Evolutionary conservation across 2,329 filamentous ascomycete species (phyloP).

Genomic region (Aspergillus hortae): DNA sequence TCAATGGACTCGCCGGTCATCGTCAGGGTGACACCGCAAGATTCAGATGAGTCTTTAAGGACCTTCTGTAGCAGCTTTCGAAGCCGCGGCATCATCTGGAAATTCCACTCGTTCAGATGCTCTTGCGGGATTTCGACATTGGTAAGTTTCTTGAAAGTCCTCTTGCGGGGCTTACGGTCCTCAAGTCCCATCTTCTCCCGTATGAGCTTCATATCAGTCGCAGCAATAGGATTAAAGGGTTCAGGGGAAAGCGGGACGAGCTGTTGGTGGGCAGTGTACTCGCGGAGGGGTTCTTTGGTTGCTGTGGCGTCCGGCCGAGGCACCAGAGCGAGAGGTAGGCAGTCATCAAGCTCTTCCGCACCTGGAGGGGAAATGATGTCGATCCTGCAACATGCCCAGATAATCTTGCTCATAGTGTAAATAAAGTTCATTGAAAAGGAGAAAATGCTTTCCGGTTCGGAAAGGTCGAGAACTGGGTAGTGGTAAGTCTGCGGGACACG

Average conservation of each 20-base stretch:
- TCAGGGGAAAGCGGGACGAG: constrained; percentile 13
- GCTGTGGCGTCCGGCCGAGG: constrained; percentile 28
- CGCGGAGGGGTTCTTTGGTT: constrained; percentile 16
- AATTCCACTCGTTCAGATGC: constrained; percentile 58
- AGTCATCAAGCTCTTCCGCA: constrained; percentile 40
- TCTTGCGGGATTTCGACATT: constrained; percentile 53
- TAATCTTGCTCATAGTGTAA: constrained; percentile 41
- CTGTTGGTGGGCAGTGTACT: constrained; percentile 14
- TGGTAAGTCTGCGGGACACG: constrained; percentile 39
- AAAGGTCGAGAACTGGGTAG: constrained; percentile 42
- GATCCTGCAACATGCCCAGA: constrained; percentile 40
- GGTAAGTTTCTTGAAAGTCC: constrained; percentile 43
- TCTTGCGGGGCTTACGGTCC: constrained; percentile 35
- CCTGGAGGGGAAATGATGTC: constrained; percentile 41
- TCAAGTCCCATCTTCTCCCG: constrained; percentile 19
- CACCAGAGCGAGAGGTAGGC: constrained; percentile 38
- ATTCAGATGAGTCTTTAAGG: constrained; percentile 57
- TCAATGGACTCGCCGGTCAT: constrained; percentile 57
- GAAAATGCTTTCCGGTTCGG: constrained; percentile 37
- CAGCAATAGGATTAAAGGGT: constrained; percentile 16
- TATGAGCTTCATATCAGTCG: constrained; percentile 22
- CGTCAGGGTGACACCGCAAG: constrained; percentile 58
- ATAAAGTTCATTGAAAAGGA: constrained; percentile 44
- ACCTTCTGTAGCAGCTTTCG: constrained; percentile 58
- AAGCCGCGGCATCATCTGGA: constrained; percentile 54